phyloP scores from a whole-genome alignment of 2,329 filamentous ascomycete species.

The Pseudogymnoascus sp. region DNA sequence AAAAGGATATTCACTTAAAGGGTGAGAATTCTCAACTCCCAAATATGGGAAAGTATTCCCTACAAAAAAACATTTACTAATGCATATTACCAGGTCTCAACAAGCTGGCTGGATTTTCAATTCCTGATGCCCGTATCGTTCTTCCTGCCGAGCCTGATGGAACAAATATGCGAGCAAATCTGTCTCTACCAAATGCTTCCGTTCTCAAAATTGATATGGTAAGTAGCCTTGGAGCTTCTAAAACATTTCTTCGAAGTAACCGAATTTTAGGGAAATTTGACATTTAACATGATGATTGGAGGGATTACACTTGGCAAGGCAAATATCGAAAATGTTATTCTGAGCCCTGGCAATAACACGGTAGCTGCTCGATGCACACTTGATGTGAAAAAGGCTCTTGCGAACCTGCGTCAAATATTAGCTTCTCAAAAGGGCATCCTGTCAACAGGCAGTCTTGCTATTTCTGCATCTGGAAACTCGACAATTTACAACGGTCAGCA shows the following conservation, averaged over 20 bases:
- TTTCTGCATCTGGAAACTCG: conserved; percentile 8
- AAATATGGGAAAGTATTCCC: neutral
- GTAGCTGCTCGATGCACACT: neutral
- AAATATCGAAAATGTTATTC: neutral
- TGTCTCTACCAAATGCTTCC: neutral
- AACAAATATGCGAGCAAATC: neutral
- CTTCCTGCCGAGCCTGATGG: neutral
- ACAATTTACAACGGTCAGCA: conserved; percentile 5
- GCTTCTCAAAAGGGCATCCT: neutral
- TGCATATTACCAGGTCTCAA: neutral
- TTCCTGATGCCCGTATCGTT: neutral
- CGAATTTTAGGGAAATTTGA: neutral
- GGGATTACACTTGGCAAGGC: neutral
- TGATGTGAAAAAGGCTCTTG: neutral
- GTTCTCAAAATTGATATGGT: neutral
- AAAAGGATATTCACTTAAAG: neutral
- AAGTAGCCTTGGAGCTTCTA: neutral
- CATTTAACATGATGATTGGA: neutral
- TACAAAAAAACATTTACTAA: neutral
- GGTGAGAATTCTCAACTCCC: neutral
- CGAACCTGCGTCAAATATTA: neutral
- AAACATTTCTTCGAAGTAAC: neutral
- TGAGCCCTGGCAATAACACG: neutral
- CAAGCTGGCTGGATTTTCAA: neutral
- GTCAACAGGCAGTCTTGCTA: neutral